Evolutionary conservation across 73 alveolate species (phyloP), one percentile per base, ranked within the genome.

Genomic region (Paramecium tetraurelia): DNA sequence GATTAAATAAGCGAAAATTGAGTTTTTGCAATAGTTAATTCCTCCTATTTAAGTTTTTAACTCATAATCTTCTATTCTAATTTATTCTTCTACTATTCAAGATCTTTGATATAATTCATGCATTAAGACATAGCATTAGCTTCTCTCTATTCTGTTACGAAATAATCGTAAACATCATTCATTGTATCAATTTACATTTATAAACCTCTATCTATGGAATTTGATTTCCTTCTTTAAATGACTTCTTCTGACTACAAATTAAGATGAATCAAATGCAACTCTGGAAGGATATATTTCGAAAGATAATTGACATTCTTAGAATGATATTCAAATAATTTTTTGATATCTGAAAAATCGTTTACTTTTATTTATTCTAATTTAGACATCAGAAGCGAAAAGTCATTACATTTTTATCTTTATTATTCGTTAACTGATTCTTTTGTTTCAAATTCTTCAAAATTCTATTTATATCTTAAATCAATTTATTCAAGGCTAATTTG

Each of bases 151-250:
- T 80, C 90, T 22, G 43, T 43, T 22, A 24, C 43, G 5, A 80
- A 80, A n/a, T 31, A 80, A 22, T 80, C 90, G 22, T 43, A 80
- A 8, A 80, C 58, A 80, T 80, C 90, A 80, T 80, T 80, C 90
- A 80, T 80, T 8, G 90, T 31, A 35, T 80, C 90, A 7, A 80
- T 80, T 80, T 41, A 46, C 35, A 80, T 31, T 46, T 80, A 80
- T 12, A 80, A 33, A 0, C 63, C 90, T 43, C 72, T 40, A 41
- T 80, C 90, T 4, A 80, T 41, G 8, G 90, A 80, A 44, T 80
- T 80, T 40, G 76, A 80, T 80, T 43, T 80, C 29, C 36, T 44
- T 80, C 90, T 80, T 14, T 44, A 63, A 63, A 63, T 63, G 2
- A 63, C 27, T 14, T 27, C 84, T 7, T 80, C 72, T 11, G 40